Evolutionary conservation across 106 monocot species (phyloP).

Genomic region (Narthecium ossifragum): DNA sequence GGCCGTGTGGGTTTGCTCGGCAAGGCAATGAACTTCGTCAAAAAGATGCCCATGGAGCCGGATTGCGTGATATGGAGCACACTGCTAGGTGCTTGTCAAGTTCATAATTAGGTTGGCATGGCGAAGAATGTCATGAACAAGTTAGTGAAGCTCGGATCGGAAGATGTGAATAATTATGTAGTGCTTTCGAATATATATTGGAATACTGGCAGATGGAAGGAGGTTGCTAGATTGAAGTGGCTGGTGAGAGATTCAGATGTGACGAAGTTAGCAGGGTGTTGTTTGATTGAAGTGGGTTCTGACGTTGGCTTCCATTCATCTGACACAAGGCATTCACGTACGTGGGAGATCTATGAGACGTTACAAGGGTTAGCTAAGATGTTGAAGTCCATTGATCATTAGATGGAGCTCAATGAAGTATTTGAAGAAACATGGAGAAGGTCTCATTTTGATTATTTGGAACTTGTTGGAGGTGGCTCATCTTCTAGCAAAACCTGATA

Average conservation of each 20-base stretch:
- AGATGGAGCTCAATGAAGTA: no score
- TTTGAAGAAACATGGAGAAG: no score
- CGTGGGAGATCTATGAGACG: constrained; percentile 25
- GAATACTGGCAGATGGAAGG: constrained; percentile 15
- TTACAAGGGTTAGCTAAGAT: constrained; percentile 16
- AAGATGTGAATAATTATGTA: constrained; percentile 24
- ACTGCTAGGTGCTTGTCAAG: constrained; percentile 23
- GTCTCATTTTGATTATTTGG: no score
- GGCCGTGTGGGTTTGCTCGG: constrained; percentile 23
- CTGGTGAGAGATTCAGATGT: constrained; percentile 7
- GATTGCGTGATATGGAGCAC: constrained; percentile 37
- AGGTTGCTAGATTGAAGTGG: constrained; percentile 24
- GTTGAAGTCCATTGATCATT: no score
- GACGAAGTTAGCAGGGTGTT: constrained; percentile 29
- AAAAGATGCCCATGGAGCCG: constrained; percentile 25
- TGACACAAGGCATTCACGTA: constrained; percentile 28
- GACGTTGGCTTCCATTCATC: constrained; percentile 35
- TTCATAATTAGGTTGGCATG: constrained; percentile 4
- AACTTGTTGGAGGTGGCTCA: no score
- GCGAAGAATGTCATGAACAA: constrained; percentile 15
- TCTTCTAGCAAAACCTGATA: no score
- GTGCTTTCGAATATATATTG: constrained; percentile 34
- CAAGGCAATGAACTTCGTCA: constrained; percentile 21
- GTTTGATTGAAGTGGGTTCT: constrained; percentile 30
- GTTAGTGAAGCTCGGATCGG: constrained; percentile 14